Base-by-base conservation (phyloP, 2,329 filamentous ascomycete genomes). In the Aspergillus ochraceoroseus region DNA sequence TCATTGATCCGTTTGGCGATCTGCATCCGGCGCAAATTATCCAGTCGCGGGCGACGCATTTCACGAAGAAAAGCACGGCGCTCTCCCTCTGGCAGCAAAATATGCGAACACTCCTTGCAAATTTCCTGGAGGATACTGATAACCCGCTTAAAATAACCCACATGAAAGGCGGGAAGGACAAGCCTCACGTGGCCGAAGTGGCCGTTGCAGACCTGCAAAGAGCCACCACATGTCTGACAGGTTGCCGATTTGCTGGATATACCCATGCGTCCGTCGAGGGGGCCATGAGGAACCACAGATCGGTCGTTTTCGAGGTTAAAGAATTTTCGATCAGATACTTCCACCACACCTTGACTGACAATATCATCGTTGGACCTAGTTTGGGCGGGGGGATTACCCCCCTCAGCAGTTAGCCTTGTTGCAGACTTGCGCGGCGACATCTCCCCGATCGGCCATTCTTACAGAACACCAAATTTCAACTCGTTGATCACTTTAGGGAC, bases 161-260 rank as follows among this genome's bases (percentile, higher is more conserved):
- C 88, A 61, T 98, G 92, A 59, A 96, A 96, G 29, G 85, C 87
- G 3, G 92, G 92, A 36, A 98, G 73, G 1, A 90, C 87, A 9
- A 98, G 77, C 57, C 86, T 82, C 56, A 98, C 85, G 66, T 95
- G 84, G 32, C 92, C 92, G 59, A 96, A 98, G 65, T 98, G 92
- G 8, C 92, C 92, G 54, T 87, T 92, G 65, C 92, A 98, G 51
- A 83, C 80, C 55, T 87, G 79, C 19, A 96, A 72, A 11, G 80
- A 76, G 58, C 89, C 80, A 32, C 85, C 80, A 62, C 92, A 98
- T 9, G 92, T 96, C 29, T 79, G 72, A 63, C 92, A 98, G 44
- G 72, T 75, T 15, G 79, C 85, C 3, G 71, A 76, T 67, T 96
- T 96, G 61, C 80, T 87, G 11, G 89, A 95, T 2, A 87, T 92